Evolutionary conservation across 371 early-diverging fungal genomes (phyloP), one percentile per base, ranked within the genome.

Genomic region (Thermomucor indicae-seudaticae): DNA sequence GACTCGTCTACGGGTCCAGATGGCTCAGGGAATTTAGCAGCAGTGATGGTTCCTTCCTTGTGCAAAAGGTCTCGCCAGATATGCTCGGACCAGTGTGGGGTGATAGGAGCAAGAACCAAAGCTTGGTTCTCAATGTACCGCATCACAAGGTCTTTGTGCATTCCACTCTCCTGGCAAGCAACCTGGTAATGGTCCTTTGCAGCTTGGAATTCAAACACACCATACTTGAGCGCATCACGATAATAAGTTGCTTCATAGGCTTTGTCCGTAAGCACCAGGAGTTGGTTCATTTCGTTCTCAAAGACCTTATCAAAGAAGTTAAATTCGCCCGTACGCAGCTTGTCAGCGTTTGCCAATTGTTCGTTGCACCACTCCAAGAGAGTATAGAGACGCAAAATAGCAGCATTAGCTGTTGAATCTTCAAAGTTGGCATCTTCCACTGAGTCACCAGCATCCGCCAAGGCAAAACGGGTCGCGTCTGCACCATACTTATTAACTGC

Each of bases 381-480:
- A 20, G 90, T 97, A 73, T 77, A 90, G 34, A 99, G 75, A 66
- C 95, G 90, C 55, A 99, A 83, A 51, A 99, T 94, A 46, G 93
- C 94, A 38, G 95, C 89, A 66, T 99, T 96, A 51, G 99, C 99
- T n/a, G 92, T 95, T 16, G 85, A 65, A 60, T 95, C 93, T 60
- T 93, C 86, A 79, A 99, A 99, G 85, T 99, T 99, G 65, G 99
- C 99, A 81, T 99, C 99, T 65, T 99, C 99, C 43, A 94, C 84
- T 47, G 84, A 72, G 68, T 99, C 98, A 55, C 99, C 99, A 50
- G 94, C 91, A 66, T 91, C 88, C 30, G 97, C 98, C 37, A 99
- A 79, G 10, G 95, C 90, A 71, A 99, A 82, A 51, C 99, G 90
- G 7, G 97, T 95, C 14, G 99, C 98, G 70, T 97, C 97, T 35